phyloP scores from a whole-genome alignment of 352 stramenopile species.

The Phytophthora syringae region DNA sequence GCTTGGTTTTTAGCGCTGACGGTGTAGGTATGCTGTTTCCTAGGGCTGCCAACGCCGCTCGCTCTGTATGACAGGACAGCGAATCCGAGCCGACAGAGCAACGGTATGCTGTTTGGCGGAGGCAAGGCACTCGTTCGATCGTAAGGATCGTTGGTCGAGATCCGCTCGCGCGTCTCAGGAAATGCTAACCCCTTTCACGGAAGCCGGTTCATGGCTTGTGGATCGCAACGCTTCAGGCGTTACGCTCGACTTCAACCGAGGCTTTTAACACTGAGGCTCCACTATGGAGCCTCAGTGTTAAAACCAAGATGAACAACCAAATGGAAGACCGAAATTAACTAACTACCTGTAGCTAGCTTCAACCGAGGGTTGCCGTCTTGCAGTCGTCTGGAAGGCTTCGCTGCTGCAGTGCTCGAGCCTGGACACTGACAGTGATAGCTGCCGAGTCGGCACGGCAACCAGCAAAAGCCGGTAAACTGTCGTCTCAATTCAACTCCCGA shows the following conservation, averaged over 20 bases:
- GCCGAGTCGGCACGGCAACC: no score
- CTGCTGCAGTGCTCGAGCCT: slow-evolving; percentile 1
- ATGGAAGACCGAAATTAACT: no score
- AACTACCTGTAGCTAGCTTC: no score
- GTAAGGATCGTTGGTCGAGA: slow-evolving; percentile 31
- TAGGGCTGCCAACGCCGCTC: slow-evolving; percentile 1
- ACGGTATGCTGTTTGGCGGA: slow-evolving; percentile 26
- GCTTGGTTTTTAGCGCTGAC: slow-evolving; percentile 34
- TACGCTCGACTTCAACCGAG: no score
- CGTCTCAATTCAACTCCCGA: neutral
- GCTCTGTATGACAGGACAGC: slow-evolving; percentile 9
- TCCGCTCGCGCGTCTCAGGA: slow-evolving; percentile 32
- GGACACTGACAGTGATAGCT: no score
- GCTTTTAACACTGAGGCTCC: no score
- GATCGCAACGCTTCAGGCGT: slow-evolving; percentile 18
- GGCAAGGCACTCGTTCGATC: slow-evolving; percentile 25
- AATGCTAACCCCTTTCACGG: slow-evolving; percentile 21
- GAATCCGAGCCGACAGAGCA: neutral
- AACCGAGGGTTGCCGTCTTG: no score
- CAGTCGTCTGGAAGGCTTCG: neutral
- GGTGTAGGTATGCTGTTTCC: slow-evolving; percentile 18
- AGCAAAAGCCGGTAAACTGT: no score
- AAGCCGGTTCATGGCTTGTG: slow-evolving; percentile 36
- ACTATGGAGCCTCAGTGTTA: no score
- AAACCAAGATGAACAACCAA: no score